phyloP scores from a whole-genome alignment of 2,329 filamentous ascomycete species.

The Zymoseptoria brevis region DNA sequence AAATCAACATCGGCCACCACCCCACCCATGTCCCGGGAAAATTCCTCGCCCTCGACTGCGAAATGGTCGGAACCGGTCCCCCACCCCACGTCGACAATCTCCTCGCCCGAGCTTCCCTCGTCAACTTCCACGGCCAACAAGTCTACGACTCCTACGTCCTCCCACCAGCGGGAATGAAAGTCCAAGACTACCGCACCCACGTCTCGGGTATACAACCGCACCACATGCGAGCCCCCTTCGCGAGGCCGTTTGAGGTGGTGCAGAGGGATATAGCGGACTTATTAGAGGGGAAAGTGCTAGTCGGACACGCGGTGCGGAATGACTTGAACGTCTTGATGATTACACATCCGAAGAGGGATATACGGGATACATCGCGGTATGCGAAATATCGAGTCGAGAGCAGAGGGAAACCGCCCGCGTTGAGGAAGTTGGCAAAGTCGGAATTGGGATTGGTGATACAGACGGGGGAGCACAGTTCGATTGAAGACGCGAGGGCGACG shows the following conservation, averaged over 20 bases:
- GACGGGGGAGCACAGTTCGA: conserved; percentile 51
- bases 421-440: conserved; percentile 52
- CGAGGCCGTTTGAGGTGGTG: conserved; percentile 61
- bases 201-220: conserved; percentile 74
- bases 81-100: conserved; percentile 61
- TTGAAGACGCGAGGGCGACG: conserved; percentile 75
- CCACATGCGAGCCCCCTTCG: conserved; percentile 52
- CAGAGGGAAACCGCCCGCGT: conserved; percentile 59
- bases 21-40: conserved; percentile 65
- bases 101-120: conserved; percentile 78
- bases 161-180: conserved; percentile 52
- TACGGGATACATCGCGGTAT: conserved; percentile 77
- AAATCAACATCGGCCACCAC: conserved; percentile 38
- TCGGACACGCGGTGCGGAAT: conserved; percentile 79
- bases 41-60: conserved; percentile 90
- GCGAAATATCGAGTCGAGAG: conserved; percentile 63
- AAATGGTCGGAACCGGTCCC: conserved; percentile 86
- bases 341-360: conserved; percentile 67
- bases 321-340: conserved; percentile 67
- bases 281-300: conserved; percentile 61
- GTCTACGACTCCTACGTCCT: conserved; percentile 90
- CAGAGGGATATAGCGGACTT: conserved; percentile 63
- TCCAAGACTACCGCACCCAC: conserved; percentile 83
- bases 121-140: conserved; percentile 88
- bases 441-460: conserved; percentile 54